These are phyloP conservation scores for Sicyos edulis DNA, from an alignment of 306 rosid genomes.

Conservation along the genomic window DNA sequence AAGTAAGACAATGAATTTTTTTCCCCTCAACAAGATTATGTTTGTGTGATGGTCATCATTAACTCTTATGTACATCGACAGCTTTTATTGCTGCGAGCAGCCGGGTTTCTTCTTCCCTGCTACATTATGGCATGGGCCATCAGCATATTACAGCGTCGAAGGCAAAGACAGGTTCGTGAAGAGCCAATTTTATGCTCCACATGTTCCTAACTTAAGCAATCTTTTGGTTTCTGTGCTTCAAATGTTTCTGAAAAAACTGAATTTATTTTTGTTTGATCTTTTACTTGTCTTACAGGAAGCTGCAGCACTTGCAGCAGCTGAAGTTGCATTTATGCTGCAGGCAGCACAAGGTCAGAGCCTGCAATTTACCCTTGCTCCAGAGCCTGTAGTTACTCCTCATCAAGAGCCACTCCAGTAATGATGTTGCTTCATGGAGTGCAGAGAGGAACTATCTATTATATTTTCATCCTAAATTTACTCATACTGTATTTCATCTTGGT, in stretches of 20 bases:
- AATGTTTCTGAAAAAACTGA: neutral
- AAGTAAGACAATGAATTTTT: slow-evolving; percentile 24
- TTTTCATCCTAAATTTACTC: no score
- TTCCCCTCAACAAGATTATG: neutral
- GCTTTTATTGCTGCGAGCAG: slow-evolving; percentile 82
- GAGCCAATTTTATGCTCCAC: neutral
- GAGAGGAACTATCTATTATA: no score
- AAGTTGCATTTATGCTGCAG: slow-evolving; percentile 89
- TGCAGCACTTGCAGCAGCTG: slow-evolving; percentile 92
- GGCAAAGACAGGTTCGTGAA: slow-evolving; percentile 72
- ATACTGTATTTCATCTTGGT: no score
- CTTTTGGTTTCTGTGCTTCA: neutral
- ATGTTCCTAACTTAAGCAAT: neutral
- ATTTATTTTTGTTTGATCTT: neutral
- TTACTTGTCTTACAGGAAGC: slow-evolving; percentile 57
- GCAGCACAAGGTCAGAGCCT: slow-evolving; percentile 78
- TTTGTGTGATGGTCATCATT: neutral
- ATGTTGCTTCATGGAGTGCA: neutral
- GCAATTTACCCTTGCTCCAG: slow-evolving; percentile 74
- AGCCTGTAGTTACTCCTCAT: slow-evolving; percentile 42
- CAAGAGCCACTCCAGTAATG: slow-evolving; percentile 45
- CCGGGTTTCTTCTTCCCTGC: slow-evolving; percentile 96
- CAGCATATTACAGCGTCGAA: slow-evolving; percentile 90
- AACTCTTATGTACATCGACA: slow-evolving; percentile 17
- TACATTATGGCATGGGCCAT: slow-evolving; percentile 99